These are phyloP conservation scores for Botrytis galanthina DNA, from an alignment of 2,329 filamentous ascomycete species.

Conservation along the genomic window DNA sequence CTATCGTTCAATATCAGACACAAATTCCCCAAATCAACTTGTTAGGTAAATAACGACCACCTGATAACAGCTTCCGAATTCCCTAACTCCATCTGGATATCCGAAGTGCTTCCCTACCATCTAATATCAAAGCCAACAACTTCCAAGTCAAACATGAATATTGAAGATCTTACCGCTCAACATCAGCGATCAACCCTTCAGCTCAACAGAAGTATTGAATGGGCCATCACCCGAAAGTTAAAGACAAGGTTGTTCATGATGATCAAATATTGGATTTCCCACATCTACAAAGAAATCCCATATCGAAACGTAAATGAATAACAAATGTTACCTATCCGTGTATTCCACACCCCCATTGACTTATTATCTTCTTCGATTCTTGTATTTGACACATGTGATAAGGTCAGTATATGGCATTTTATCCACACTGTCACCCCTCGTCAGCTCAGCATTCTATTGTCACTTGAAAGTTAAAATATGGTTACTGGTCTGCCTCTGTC, in stretches of 20 bases:
- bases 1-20: neutral
- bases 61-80: neutral
- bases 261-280: neutral
- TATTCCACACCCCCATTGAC: neutral
- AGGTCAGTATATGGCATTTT: neutral
- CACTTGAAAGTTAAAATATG: neutral
- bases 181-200: neutral
- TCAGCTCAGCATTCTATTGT: neutral
- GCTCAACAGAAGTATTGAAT: neutral
- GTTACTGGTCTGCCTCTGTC: too few species aligned
- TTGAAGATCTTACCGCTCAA: neutral
- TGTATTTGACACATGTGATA: neutral
- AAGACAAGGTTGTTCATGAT: neutral
- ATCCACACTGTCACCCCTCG: neutral
- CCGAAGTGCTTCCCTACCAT: neutral
- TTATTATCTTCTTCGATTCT: neutral
- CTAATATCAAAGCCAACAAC: neutral
- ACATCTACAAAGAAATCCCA: neutral
- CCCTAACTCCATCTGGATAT: neutral
- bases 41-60: too few species aligned
- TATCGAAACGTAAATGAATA: neutral
- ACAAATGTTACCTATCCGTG: neutral
- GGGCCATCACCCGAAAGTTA: neutral
- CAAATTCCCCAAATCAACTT: neutral
- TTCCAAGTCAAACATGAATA: neutral